A percentile compares a stretch with the other conserved stretches of the same genome.
Conservation (phyloP, 2,329 filamentous ascomycete species). For the Colletotrichum higginsianum region DNA sequence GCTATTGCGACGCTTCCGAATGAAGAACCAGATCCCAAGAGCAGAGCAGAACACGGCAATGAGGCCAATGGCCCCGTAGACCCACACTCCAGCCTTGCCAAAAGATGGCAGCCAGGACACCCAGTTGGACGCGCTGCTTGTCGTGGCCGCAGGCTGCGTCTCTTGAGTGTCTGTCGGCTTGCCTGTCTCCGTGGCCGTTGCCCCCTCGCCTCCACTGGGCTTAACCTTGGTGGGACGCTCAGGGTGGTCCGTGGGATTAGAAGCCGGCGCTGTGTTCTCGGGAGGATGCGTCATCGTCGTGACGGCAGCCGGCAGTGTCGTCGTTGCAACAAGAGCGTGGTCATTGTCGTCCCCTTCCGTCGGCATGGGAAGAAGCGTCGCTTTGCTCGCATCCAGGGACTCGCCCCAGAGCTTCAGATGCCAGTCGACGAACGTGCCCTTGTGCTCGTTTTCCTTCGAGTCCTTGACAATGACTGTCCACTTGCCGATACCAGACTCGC, state of each 20-base stretch:
- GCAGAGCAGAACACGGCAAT: constrained; percentile 88
- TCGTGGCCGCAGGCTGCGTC: constrained; percentile 57
- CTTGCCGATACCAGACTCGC: constrained; percentile 86
- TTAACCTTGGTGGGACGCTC: constrained; percentile 72
- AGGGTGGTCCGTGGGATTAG: constrained; percentile 73
- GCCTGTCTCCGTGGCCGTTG: constrained; percentile 50
- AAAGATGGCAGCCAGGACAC: constrained; percentile 93
- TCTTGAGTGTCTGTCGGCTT: constrained; percentile 50
- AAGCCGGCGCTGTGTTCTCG: constrained; percentile 57
- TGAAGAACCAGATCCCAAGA: constrained; percentile 85
- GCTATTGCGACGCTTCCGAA: constrained; percentile 84
- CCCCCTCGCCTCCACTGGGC: constrained; percentile 51
- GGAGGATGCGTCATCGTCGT: constrained; percentile 69
- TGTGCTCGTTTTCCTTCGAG: constrained; percentile 80
- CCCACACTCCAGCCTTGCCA: constrained; percentile 92
- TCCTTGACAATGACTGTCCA: constrained; percentile 96
- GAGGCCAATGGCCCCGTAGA: constrained; percentile 87
- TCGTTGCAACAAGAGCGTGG: constrained; percentile 78
- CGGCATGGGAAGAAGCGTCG: constrained; percentile 84
- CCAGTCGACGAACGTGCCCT: constrained; percentile 90
- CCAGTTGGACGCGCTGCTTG: constrained; percentile 76
- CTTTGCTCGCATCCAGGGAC: constrained; percentile 80
- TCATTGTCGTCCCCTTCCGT: constrained; percentile 87
- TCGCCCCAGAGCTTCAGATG: constrained; percentile 96
- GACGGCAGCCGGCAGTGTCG: constrained; percentile 69